These are phyloP conservation scores for Albifimbria verrucaria DNA, from an alignment of 2,329 filamentous ascomycete genomes.

Conservation along the genomic window DNA sequence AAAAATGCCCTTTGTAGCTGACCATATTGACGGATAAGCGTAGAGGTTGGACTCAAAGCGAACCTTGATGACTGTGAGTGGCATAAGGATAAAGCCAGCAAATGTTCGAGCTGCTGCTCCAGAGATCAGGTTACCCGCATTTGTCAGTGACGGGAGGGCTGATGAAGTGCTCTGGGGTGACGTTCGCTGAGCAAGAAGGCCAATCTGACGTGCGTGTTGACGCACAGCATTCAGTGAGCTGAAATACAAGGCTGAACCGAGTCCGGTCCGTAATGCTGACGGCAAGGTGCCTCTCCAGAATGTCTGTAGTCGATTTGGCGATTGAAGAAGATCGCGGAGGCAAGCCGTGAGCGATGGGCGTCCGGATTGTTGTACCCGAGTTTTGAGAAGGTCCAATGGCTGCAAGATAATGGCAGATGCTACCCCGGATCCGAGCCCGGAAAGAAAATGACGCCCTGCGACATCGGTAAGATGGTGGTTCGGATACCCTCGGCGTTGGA, in stretches of 20 bases:
- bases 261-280: conserved; percentile 87
- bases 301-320: conserved; percentile 60
- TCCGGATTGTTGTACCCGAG: conserved; percentile 85
- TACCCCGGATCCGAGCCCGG: conserved; percentile 83
- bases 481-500: background rate
- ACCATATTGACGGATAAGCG: conserved; percentile 70
- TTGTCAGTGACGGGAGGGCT: conserved; percentile 75
- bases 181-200: conserved; percentile 16
- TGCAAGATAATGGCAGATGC: conserved; percentile 88
- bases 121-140: conserved; percentile 79
- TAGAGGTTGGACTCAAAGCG: conserved; percentile 90
- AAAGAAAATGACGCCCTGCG: conserved; percentile 78
- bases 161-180: conserved; percentile 50
- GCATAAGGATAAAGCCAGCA: conserved; percentile 91
- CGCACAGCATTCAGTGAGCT: conserved; percentile 80
- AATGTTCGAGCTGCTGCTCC: conserved; percentile 81
- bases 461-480: background rate
- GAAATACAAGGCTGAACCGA: conserved; percentile 93
- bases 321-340: conserved; percentile 42
- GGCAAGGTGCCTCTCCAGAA: conserved; percentile 94
- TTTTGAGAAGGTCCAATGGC: conserved; percentile 94
- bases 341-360: conserved; percentile 56
- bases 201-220: conserved; percentile 48
- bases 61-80: conserved; percentile 93
- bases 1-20: conserved; percentile 73